Evolutionary conservation across 2,329 filamentous ascomycete species (phyloP).

Genomic region (Penicillium sp.): DNA sequence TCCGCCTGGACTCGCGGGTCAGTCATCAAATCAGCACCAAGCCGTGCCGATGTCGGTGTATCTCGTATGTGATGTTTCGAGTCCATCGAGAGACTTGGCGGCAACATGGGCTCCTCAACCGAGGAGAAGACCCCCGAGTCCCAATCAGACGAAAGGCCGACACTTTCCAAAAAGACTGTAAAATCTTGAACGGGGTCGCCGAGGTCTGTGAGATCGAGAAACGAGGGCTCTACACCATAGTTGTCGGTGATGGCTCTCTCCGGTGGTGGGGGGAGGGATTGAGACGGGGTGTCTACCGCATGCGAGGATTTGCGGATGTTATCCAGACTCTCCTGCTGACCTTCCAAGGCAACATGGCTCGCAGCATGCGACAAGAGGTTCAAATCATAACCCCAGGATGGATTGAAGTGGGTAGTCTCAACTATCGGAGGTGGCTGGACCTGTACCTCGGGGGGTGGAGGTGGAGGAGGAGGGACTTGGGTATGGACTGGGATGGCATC

Average conservation of each 20-base stretch:
- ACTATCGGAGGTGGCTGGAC: slow-evolving; percentile 44
- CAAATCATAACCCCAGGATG: slow-evolving; percentile 56
- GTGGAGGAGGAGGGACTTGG: slow-evolving; percentile 30
- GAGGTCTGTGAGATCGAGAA: slow-evolving; percentile 51
- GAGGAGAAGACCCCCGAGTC: slow-evolving; percentile 52
- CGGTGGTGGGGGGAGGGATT: slow-evolving; percentile 38
- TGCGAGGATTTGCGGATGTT: slow-evolving; percentile 41
- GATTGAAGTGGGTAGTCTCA: slow-evolving; percentile 52
- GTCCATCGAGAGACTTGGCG: slow-evolving; percentile 41
- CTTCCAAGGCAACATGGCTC: slow-evolving; percentile 54
- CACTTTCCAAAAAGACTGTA: slow-evolving; percentile 53
- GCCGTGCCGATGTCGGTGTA: slow-evolving; percentile 31
- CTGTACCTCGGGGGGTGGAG: slow-evolving; percentile 42
- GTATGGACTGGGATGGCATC: slow-evolving; percentile 49
- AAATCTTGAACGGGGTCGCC: slow-evolving; percentile 56
- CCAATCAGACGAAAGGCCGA: slow-evolving; percentile 55
- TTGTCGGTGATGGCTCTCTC: slow-evolving; percentile 47
- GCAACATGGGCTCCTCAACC: slow-evolving; percentile 45
- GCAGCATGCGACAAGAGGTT: slow-evolving; percentile 55
- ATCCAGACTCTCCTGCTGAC: slow-evolving; percentile 47
- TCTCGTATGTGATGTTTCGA: slow-evolving; percentile 40
- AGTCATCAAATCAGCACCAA: slow-evolving; percentile 44
- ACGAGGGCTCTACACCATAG: slow-evolving; percentile 50
- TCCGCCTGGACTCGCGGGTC: slow-evolving; percentile 44
- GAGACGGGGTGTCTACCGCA: slow-evolving; percentile 35